Conservation (phyloP, 192 early-diverging fungal genomes). For the Pilaira anomala region DNA sequence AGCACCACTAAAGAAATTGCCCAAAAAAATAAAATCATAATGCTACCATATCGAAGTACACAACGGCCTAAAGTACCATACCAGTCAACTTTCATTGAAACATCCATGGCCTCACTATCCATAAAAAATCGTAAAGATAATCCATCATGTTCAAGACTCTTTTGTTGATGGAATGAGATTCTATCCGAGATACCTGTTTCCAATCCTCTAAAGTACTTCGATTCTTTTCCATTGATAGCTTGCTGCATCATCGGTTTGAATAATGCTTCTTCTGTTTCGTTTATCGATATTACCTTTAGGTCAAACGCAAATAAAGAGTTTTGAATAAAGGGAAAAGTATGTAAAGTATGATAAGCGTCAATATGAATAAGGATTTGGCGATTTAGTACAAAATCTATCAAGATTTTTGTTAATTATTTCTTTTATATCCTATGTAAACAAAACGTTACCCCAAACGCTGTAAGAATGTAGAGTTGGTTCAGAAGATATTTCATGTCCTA, state of each 20-base stretch:
- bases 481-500: neutral
- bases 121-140: constrained; percentile 41
- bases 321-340: neutral
- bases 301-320: neutral
- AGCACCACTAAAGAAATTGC: neutral
- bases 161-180: constrained; percentile 44
- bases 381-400: neutral
- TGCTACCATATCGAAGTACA: constrained; percentile 66
- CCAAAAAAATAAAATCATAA: neutral
- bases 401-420: too few species aligned
- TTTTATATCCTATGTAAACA: too few species aligned
- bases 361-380: neutral
- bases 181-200: constrained; percentile 26
- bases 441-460: neutral
- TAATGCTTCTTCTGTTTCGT: neutral
- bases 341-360: neutral
- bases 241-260: constrained; percentile 1
- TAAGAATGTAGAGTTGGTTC: neutral
- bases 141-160: constrained; percentile 26
- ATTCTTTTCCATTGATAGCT: neutral
- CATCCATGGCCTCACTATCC: constrained; percentile 36
- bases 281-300: neutral
- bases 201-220: constrained; percentile 18
- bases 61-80: constrained; percentile 65
- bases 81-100: constrained; percentile 54